Evolutionary conservation across 371 early-diverging fungal species (phyloP), one percentile per base, ranked within the genome.

Genomic region (Dinochytrium kinnereticum): DNA sequence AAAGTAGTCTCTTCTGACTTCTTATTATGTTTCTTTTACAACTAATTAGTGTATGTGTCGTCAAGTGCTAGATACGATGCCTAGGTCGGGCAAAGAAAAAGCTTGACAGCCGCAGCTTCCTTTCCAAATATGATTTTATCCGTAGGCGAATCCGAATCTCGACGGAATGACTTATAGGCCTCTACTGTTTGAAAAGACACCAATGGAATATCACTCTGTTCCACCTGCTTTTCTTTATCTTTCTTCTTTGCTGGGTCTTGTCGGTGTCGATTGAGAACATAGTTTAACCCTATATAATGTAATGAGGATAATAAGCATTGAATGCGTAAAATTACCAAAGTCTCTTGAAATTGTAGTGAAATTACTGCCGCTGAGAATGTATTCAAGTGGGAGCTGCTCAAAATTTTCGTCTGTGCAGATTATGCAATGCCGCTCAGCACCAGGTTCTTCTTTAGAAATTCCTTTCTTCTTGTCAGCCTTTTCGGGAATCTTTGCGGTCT

Each of bases 401-500:
- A 75, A 37, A 0, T 50, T 2, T 21, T 34, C 38, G 37, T 75
- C 76, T 49, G 38, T 64, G 51, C 76, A 75, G 31, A 75, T 67
- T 7, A 66, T 26, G 59, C 76, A 75, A 37, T 70, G 71, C 15
- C 68, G 37, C 28, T 69, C 70, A 30, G 49, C 71, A 26, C 1
- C 7, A 3, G 49, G 36, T n/a, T 39, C 68, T 13, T 64, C 51
- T 26, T 39, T 44, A 19, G 66, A 17, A 13, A 26, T 31, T 39
- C 44, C 61, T 68, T 71, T 75, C 49, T 70, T 70, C n/a, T 44
- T 26, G 1, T 74, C 75, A 33, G 71, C 1, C 39, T 71, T 75
- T 33, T 70, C 76, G 15, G 44, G 7, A 24, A 40, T n/a, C 40
- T 74, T 74, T 28, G 51, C 1, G 26, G 13, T 17, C 3, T 39